These are phyloP conservation scores for Musa balbisiana DNA, from an alignment of 202 grass and related monocot genomes.

Conservation along the genomic window DNA sequence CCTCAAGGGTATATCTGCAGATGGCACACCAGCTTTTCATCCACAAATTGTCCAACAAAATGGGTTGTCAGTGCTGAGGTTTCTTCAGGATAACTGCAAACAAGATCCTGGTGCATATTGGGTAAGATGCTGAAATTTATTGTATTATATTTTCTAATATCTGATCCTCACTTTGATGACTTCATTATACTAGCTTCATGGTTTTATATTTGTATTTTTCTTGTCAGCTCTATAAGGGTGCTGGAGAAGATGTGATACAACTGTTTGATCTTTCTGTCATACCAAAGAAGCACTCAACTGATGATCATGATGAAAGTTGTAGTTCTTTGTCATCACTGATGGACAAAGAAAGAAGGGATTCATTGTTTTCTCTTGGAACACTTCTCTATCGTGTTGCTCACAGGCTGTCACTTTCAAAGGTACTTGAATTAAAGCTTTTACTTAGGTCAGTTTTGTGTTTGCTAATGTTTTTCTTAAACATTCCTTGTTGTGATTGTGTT, in stretches of 20 bases:
- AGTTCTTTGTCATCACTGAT: constrained; percentile 68
- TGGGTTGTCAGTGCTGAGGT: constrained; percentile 83
- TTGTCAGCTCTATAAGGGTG: constrained; percentile 92
- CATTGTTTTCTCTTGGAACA: constrained; percentile 80
- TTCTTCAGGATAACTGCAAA: constrained; percentile 95
- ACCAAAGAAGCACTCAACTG: constrained; percentile 47
- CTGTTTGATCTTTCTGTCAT: constrained; percentile 87
- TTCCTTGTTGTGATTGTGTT: constrained; percentile 29
- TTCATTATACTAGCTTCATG: not conserved
- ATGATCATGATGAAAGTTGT: constrained; percentile 61
- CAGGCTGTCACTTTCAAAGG: constrained; percentile 92
- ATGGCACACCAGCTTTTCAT: constrained; percentile 90
- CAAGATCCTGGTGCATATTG: constrained; percentile 97
- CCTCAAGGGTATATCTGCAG: constrained; percentile 83
- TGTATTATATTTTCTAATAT: not conserved
- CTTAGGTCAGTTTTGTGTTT: constrained; percentile 4
- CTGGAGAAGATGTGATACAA: constrained; percentile 91
- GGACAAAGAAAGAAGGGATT: constrained; percentile 79
- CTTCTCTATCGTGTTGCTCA: constrained; percentile 97
- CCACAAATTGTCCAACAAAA: constrained; percentile 97
- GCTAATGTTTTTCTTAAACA: constrained; percentile 17
- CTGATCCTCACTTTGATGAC: constrained; percentile 16
- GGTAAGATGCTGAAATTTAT: constrained; percentile 38
- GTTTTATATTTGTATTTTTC: constrained; percentile 6
- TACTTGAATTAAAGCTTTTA: constrained; percentile 20